Conservation (phyloP, 768 basidiomycete species). For the Xanthoconium stramineum region DNA sequence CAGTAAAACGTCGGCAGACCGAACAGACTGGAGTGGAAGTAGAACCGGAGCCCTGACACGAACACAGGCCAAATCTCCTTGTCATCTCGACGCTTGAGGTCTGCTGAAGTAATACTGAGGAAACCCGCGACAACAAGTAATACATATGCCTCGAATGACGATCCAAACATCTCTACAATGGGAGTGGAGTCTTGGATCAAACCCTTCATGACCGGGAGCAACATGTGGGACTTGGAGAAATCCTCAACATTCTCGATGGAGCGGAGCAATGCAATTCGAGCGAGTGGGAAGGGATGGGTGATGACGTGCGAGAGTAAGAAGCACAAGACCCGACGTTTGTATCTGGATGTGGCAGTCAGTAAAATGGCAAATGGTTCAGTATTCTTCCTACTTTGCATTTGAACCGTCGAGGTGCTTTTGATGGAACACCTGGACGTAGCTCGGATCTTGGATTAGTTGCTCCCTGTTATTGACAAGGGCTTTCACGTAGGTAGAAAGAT, state of each 20-base stretch:
- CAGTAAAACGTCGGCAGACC: not conserved
- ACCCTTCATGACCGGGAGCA: slow-evolving; percentile 55
- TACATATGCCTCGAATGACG: slow-evolving; percentile 34
- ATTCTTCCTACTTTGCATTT: slow-evolving; percentile 42
- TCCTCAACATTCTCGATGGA: slow-evolving; percentile 41
- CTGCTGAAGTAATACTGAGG: slow-evolving; percentile 42
- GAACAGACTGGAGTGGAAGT: slow-evolving; percentile 46
- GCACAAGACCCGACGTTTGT: slow-evolving; percentile 68
- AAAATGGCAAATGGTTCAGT: slow-evolving; percentile 32
- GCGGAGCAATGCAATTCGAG: slow-evolving; percentile 54
- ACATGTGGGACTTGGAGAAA: slow-evolving; percentile 45
- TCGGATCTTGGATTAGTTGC: slow-evolving; percentile 57
- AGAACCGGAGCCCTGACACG: slow-evolving; percentile 39
- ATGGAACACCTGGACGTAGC: slow-evolving; percentile 59
- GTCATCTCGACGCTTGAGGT: slow-evolving; percentile 43
- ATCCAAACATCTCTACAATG: slow-evolving; percentile 35
- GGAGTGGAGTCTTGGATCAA: slow-evolving; percentile 28
- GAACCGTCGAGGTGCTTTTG: slow-evolving; percentile 47
- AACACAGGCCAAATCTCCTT: slow-evolving; percentile 50
- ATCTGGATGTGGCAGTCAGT: slow-evolving; percentile 38
- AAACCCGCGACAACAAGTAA: slow-evolving; percentile 45
- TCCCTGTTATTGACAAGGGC: slow-evolving; percentile 48
- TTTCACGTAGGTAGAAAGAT: slow-evolving; percentile 56
- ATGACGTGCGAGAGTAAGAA: slow-evolving; percentile 79
- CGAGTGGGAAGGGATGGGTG: slow-evolving; percentile 45